Base-by-base conservation (phyloP, 2,329 filamentous ascomycete species). In the Tympanopsis confertula region DNA sequence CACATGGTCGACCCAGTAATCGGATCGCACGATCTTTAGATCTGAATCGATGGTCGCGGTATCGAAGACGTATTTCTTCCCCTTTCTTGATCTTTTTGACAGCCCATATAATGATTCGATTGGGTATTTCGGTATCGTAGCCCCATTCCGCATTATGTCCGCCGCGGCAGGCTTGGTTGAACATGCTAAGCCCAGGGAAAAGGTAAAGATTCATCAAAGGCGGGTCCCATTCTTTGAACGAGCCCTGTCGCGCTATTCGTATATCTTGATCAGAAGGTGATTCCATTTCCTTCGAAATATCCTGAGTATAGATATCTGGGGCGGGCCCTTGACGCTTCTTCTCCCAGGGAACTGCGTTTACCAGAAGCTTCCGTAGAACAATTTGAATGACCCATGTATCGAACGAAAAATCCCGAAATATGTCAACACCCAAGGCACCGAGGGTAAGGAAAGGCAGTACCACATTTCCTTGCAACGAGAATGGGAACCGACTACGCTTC, bases 341-440 rank as follows among this genome's bases (percentile, higher is more conserved):
- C 29, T 54, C 49, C 52, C 52, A 58, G 1, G 55, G 52, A 3
- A 58, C 42, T 13, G 43, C 52, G 33, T 53, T 51, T 18, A 50
- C 37, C 1, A 56, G 43, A 2, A 59, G 39, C 38, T 58, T 59
- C 15, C 50, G 42, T 13, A 59, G 35, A 4, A 55, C 47, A 2
- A 43, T 45, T 22, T 59, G 56, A 37, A 58, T 55, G 5, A 52
- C 46, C 55, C 56, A 59, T 2, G 53, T 59, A 39, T 59, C 56
- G 36, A 58, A 59, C 4, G 46, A 43, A 14, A 58, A 43, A 35
- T 59, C 53, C 10, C 51, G 45, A 43, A 58, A 59, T 13, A 59
- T 57, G 30, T 59, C 49, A 5, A 59, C 53, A 2, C 56, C 56
- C 13, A 59, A 46, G 12, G 42, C 42, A 20, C 49, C 44, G 13